Evolutionary conservation across 176 grass and related monocot genomes (phyloP).

Genomic region (Oryza australiensis): DNA sequence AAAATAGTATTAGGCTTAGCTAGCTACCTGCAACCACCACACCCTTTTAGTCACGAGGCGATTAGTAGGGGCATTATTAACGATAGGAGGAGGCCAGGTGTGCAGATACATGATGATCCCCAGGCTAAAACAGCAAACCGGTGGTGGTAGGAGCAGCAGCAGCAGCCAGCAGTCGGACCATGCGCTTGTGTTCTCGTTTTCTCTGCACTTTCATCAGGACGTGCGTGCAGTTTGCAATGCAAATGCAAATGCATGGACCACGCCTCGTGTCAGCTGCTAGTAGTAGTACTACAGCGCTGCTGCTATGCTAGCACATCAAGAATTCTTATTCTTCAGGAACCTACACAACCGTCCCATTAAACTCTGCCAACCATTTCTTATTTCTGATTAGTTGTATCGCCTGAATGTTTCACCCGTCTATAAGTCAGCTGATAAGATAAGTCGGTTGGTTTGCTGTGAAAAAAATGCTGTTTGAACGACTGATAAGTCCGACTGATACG

Average conservation of each 20-base stretch:
- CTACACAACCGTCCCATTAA: not conserved
- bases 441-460: too few relatives aligned
- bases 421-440: too few relatives aligned
- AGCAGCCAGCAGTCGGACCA: not conserved
- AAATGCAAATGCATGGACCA: slow-evolving; percentile 8
- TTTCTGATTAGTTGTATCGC: not conserved
- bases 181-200: not conserved
- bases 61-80: too few relatives aligned
- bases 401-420: too few relatives aligned
- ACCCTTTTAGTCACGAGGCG: too few relatives aligned
- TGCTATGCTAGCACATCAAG: not conserved
- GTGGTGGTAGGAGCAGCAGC: too few relatives aligned
- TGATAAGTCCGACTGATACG: too few relatives aligned
- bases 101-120: not conserved
- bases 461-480: too few relatives aligned
- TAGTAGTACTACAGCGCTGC: too few relatives aligned
- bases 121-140: not conserved
- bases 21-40: not conserved
- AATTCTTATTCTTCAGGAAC: slow-evolving; percentile 4
- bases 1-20: not conserved
- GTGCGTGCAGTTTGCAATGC: not conserved
- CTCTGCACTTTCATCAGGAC: not conserved
- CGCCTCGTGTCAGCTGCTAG: not conserved
- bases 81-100: too few relatives aligned
- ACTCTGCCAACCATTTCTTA: slow-evolving; percentile 29